phyloP scores from a whole-genome alignment of 2,329 filamentous ascomycete genomes.

The Paracoccidioides lutzii region DNA sequence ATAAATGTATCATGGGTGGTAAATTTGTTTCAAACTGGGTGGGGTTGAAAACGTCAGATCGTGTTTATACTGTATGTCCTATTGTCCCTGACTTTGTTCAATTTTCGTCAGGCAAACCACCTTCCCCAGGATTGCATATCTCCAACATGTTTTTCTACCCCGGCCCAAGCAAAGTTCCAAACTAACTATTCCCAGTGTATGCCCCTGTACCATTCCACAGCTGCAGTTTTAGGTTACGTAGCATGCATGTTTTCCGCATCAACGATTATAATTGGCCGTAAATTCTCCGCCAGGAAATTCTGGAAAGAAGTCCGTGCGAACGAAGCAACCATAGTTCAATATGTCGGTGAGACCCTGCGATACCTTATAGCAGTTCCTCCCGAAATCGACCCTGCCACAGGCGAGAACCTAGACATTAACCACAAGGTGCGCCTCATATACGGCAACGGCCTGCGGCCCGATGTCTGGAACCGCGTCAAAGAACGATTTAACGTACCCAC shows the following conservation, averaged over 20 bases:
- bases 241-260: constrained; percentile 47
- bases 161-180: constrained; percentile 1
- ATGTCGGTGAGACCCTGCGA: constrained; percentile 76
- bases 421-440: constrained; percentile 64
- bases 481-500: constrained; percentile 62
- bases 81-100: neutral
- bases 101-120: no score
- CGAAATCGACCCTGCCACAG: constrained; percentile 49
- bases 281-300: constrained; percentile 65
- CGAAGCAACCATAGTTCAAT: constrained; percentile 65
- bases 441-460: constrained; percentile 73
- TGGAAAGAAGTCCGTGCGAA: constrained; percentile 62
- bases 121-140: no score
- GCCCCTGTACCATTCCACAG: constrained; percentile 81
- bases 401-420: constrained; percentile 55
- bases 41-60: constrained; percentile 47
- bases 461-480: constrained; percentile 76
- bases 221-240: constrained; percentile 54
- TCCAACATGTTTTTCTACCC: no score
- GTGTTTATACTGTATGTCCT: constrained; percentile 56
- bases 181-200: constrained; percentile 46
- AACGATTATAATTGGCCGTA: constrained; percentile 59
- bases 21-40: constrained; percentile 45
- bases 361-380: constrained; percentile 60
- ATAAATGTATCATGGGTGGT: constrained; percentile 45